These are phyloP conservation scores for Penicillium cataractarum DNA, from an alignment of 495 filamentous ascomycete genomes.

Conservation along the genomic window DNA sequence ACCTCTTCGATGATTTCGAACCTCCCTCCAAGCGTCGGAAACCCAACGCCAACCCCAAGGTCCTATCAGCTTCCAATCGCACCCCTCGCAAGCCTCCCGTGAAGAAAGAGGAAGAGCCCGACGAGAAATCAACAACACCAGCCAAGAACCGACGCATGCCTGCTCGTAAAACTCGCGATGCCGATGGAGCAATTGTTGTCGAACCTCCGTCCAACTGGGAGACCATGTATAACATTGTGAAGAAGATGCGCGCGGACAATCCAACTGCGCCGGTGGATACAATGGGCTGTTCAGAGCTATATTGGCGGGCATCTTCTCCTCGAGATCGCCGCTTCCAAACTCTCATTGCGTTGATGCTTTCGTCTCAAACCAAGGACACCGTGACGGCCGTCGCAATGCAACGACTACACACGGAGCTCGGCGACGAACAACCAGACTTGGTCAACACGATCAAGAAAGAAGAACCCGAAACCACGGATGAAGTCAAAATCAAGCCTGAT, in stretches of 20 bases:
- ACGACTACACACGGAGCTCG: slow-evolving; percentile 74
- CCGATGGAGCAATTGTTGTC: slow-evolving; percentile 56
- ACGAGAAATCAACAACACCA: slow-evolving; percentile 31
- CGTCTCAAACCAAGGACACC: slow-evolving; percentile 93
- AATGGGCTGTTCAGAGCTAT: slow-evolving; percentile 89
- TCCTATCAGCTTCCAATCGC: slow-evolving; percentile 21
- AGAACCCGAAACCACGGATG: neutral
- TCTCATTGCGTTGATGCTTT: slow-evolving; percentile 92
- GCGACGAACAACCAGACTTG: slow-evolving; percentile 20
- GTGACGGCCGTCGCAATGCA: slow-evolving; percentile 86
- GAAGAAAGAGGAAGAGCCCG: slow-evolving; percentile 35
- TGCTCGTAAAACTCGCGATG: slow-evolving; percentile 63
- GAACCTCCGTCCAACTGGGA: slow-evolving; percentile 83
- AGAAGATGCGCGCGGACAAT: slow-evolving; percentile 72
- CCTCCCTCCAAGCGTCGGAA: slow-evolving; percentile 56
- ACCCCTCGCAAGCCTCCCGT: slow-evolving; percentile 18
- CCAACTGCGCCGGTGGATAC: slow-evolving; percentile 92
- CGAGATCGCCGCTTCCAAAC: slow-evolving; percentile 85
- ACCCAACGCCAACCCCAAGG: slow-evolving; percentile 29
- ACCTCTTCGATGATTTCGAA: slow-evolving; percentile 46
- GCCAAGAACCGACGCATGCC: slow-evolving; percentile 59
- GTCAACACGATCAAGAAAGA: slow-evolving; percentile 2
- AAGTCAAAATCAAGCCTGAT: slow-evolving; percentile 20
- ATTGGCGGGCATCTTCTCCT: slow-evolving; percentile 44
- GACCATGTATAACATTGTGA: slow-evolving; percentile 74